Conservation (phyloP, 208 protist genomes). For the Balamuthia mandrillaris region DNA sequence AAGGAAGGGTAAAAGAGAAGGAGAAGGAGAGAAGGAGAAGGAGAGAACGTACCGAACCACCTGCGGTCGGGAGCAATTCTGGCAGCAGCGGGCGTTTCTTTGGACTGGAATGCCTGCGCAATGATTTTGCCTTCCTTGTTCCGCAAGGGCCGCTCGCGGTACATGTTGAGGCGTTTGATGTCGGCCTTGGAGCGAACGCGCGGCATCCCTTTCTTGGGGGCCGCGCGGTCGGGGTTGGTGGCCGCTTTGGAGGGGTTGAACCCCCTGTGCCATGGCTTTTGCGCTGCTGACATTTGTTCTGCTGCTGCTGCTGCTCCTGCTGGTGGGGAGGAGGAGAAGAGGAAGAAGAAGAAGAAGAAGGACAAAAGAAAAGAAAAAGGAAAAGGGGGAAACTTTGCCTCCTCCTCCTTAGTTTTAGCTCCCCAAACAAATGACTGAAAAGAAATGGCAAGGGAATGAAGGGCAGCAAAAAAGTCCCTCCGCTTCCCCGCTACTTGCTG, state of each 20-base stretch:
- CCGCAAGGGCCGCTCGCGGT: neutral
- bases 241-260: slow-evolving; percentile 18
- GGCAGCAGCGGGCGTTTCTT: slow-evolving; percentile 58
- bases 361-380: no score
- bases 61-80: slow-evolving; percentile 89
- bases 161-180: slow-evolving; percentile 24
- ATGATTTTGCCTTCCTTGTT: slow-evolving; percentile 56
- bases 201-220: slow-evolving; percentile 22
- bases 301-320: no score
- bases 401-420: no score
- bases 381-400: no score
- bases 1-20: neutral
- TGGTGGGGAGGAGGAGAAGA: no score
- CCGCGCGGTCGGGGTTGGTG: slow-evolving; percentile 11
- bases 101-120: slow-evolving; percentile 42
- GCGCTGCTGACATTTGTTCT: slow-evolving; percentile 21
- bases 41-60: slow-evolving; percentile 85
- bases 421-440: no score
- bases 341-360: no score
- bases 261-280: slow-evolving; percentile 12
- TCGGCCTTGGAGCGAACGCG: slow-evolving; percentile 10
- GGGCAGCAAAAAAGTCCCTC: no score
- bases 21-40: neutral
- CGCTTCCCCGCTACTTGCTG: no score
- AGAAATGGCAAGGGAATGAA: no score